A percentile compares a stretch with the other conserved stretches of the same genome.
These are phyloP conservation scores for Umbellularia californica DNA, from an alignment of 164 flowering plant species.

Conservation along the genomic window DNA sequence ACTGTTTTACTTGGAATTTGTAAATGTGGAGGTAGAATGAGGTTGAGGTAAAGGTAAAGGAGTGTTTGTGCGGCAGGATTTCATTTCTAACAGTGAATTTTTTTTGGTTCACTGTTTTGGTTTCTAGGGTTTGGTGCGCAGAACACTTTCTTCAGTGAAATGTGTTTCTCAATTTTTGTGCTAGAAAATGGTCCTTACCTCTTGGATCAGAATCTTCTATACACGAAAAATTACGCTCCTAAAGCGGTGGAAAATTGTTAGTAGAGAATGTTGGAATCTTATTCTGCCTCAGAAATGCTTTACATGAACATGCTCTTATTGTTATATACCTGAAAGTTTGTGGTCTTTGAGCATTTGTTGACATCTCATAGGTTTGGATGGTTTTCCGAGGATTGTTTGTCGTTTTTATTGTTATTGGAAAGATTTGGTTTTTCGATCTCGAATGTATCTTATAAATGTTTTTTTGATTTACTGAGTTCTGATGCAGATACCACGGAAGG, in stretches of 20 bases:
- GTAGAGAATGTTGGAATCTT: too few species aligned
- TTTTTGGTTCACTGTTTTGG: too few species aligned
- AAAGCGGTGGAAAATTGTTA: too few species aligned
- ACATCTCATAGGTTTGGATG: background rate
- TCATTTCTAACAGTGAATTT: too few species aligned
- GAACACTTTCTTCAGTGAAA: background rate
- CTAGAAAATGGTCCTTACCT: too few species aligned
- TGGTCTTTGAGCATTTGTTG: background rate
- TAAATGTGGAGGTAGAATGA: background rate
- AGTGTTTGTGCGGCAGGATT: too few species aligned
- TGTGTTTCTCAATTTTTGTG: background rate
- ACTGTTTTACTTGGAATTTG: background rate
- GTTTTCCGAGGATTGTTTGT: background rate
- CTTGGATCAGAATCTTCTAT: too few species aligned
- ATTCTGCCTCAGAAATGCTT: too few species aligned
- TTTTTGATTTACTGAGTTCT: slow-evolving; percentile 9
- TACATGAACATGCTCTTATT: background rate
- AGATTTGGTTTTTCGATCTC: background rate
- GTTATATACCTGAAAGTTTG: background rate
- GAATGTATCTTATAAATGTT: background rate
- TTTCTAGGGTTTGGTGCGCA: background rate
- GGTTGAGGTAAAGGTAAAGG: too few species aligned
- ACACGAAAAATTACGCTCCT: too few species aligned
- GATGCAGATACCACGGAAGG: slow-evolving; percentile 80
- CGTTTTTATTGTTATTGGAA: background rate